Percentiles rank a stretch among this genome's conserved stretches.
phyloP scores from a whole-genome alignment of 257 asterid species.

The Solanum pinnatisectum region DNA sequence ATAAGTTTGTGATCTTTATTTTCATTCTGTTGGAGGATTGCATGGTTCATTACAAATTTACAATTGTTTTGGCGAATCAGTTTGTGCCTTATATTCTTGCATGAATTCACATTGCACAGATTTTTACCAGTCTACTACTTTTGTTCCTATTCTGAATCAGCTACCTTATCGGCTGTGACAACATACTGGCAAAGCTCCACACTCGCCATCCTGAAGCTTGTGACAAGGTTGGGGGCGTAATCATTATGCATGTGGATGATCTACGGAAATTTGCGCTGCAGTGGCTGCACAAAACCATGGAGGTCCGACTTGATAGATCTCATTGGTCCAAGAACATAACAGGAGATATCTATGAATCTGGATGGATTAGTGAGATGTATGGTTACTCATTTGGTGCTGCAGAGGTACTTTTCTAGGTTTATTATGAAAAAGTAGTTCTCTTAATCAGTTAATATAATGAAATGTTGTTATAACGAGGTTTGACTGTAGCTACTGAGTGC shows the following conservation, averaged over 20 bases:
- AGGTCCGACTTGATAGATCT: conserved; percentile 77
- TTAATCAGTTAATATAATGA: neutral
- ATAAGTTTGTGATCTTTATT: neutral
- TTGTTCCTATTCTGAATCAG: conserved; percentile 24
- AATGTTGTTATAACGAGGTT: neutral
- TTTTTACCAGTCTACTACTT: neutral
- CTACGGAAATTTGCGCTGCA: conserved; percentile 67
- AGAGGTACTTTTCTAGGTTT: conserved; percentile 45
- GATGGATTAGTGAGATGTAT: conserved; percentile 99
- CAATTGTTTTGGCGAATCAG: neutral
- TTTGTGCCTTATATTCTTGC: neutral
- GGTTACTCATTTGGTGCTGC: conserved; percentile 99
- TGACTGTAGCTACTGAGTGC: neutral
- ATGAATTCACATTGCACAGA: neutral
- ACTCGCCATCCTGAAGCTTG: conserved; percentile 82
- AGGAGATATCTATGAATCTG: conserved; percentile 90
- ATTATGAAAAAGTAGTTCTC: neutral
- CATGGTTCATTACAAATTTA: neutral
- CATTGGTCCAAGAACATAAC: conserved; percentile 84
- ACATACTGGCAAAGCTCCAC: conserved; percentile 80
- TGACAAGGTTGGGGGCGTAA: conserved; percentile 95
- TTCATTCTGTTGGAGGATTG: neutral
- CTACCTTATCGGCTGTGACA: conserved; percentile 93
- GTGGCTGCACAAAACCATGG: conserved; percentile 97
- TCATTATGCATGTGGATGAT: conserved; percentile 76